These are phyloP conservation scores for Phytophthora vignae DNA, from an alignment of 352 stramenopile species.

Conservation along the genomic window DNA sequence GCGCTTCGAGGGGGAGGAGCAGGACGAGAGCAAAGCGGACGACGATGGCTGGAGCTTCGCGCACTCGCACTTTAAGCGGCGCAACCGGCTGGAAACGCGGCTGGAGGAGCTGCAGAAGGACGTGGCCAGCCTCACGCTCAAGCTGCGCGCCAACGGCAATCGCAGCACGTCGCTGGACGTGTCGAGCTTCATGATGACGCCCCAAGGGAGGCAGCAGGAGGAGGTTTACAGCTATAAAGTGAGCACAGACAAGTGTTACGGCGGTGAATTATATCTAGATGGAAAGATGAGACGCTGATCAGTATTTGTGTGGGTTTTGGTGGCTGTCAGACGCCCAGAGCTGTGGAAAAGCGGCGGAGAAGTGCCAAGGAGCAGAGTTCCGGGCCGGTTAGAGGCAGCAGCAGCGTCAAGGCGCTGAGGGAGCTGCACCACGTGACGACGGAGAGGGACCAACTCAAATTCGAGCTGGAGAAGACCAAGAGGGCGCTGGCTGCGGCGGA, in stretches of 20 bases:
- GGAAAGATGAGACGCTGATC: slow-evolving; percentile 15
- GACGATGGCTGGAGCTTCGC: slow-evolving; percentile 31
- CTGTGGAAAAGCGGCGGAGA: slow-evolving; percentile 11
- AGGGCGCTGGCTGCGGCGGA: slow-evolving; percentile 47
- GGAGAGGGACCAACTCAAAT: slow-evolving; percentile 80
- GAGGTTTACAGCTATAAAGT: slow-evolving; percentile 20
- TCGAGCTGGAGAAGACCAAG: slow-evolving; percentile 76
- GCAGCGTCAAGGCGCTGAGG: slow-evolving; percentile 44
- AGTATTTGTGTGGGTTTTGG: slow-evolving; percentile 11
- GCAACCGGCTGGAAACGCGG: slow-evolving; percentile 70
- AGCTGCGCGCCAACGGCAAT: slow-evolving; percentile 49
- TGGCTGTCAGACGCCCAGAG: slow-evolving; percentile 16
- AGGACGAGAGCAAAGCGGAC: slow-evolving; percentile 15
- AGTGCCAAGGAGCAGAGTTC: slow-evolving; percentile 37
- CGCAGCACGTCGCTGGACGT: slow-evolving; percentile 48
- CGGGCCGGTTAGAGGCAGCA: slow-evolving; percentile 14
- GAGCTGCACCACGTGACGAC: slow-evolving; percentile 74
- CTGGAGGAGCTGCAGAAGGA: slow-evolving; percentile 81
- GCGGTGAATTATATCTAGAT: not conserved
- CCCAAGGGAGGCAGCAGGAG: slow-evolving; percentile 4
- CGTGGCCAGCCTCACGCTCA: slow-evolving; percentile 78
- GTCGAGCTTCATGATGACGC: slow-evolving; percentile 32
- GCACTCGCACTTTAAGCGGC: slow-evolving; percentile 51
- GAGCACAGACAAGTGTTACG: not conserved
- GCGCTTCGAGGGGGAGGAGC: slow-evolving; percentile 22